Evolutionary conservation across 2,329 filamentous ascomycete species (phyloP).

Genomic region (Esteya vermicola): DNA sequence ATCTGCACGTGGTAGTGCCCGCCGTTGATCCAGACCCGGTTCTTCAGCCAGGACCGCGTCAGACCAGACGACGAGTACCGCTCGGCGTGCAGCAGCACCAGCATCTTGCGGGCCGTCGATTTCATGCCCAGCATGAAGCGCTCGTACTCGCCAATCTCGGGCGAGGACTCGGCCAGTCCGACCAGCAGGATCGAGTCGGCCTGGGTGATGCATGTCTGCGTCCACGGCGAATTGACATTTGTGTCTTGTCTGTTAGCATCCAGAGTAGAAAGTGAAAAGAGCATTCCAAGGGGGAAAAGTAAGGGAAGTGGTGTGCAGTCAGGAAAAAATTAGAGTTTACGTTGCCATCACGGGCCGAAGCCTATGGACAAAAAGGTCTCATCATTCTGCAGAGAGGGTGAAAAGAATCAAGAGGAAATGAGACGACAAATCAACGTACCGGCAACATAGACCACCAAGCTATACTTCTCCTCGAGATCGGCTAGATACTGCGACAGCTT

Average conservation of each 20-base stretch:
- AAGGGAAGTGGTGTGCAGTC: conserved; percentile 22
- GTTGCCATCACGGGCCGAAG: conserved; percentile 37
- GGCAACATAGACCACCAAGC: conserved; percentile 86
- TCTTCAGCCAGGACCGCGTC: conserved; percentile 79
- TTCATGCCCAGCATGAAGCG: conserved; percentile 94
- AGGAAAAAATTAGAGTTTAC: conserved; percentile 59
- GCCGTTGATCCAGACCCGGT: conserved; percentile 94
- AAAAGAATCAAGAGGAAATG: neutral
- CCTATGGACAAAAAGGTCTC: conserved; percentile 35
- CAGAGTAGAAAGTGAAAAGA: neutral
- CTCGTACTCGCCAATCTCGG: conserved; percentile 90
- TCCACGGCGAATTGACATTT: conserved; percentile 94
- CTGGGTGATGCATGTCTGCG: conserved; percentile 92
- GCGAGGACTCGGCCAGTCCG: conserved; percentile 77
- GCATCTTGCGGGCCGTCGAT: conserved; percentile 83
- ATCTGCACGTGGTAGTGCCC: conserved; percentile 97
- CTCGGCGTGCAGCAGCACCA: conserved; percentile 81
- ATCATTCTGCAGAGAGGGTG: conserved; percentile 25
- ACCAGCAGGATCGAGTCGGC: conserved; percentile 93
- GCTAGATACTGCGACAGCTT: conserved; percentile 93
- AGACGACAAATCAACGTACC: conserved; percentile 29
- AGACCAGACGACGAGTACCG: conserved; percentile 74
- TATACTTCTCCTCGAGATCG: conserved; percentile 93
- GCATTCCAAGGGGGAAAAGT: neutral
- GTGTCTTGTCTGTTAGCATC: conserved; percentile 48